Conservation (phyloP, 495 filamentous ascomycete species). For the Terfezia claveryi region DNA sequence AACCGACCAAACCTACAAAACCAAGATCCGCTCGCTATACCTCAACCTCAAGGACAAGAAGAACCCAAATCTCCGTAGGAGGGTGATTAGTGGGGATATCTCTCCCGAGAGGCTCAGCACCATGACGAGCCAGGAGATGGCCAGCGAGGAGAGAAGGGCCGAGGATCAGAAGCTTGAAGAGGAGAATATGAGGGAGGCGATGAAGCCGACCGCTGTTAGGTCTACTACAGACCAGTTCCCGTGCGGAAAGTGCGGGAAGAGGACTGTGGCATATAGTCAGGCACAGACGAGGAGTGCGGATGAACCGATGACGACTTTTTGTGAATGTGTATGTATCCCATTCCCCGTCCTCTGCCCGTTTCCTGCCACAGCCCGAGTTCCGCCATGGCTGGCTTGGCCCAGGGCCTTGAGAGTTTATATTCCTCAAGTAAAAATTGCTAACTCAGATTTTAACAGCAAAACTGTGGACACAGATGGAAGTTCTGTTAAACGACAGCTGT, state of each 20-base stretch:
- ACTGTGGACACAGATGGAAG: constrained; percentile 61
- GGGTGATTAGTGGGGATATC: constrained; percentile 55
- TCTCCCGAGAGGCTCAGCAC: constrained; percentile 46
- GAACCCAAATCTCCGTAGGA: constrained; percentile 49
- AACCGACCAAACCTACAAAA: constrained; percentile 46
- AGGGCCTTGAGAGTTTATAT: not conserved
- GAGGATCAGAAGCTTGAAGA: constrained; percentile 48
- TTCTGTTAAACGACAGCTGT: constrained; percentile 8
- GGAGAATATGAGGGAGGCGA: constrained; percentile 87
- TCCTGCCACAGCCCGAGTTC: too few species aligned
- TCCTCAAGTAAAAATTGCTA: not conserved
- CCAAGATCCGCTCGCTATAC: constrained; percentile 75
- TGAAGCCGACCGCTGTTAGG: constrained; percentile 74
- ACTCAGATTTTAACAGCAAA: constrained; percentile 48
- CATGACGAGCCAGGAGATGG: constrained; percentile 43
- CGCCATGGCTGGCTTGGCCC: not conserved
- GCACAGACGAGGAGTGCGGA: constrained; percentile 90
- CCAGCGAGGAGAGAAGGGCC: constrained; percentile 44
- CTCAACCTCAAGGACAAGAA: constrained; percentile 83
- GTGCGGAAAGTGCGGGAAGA: constrained; percentile 75
- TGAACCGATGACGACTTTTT: constrained; percentile 56
- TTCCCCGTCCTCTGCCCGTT: not conserved
- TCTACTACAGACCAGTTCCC: constrained; percentile 65
- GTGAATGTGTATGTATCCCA: constrained; percentile 5
- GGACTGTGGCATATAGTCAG: constrained; percentile 84